A percentile compares a stretch with the other conserved stretches of the same genome.
Evolutionary conservation across 805 yeast species (phyloP).

Genomic region (Suhomyces kilbournensis): DNA sequence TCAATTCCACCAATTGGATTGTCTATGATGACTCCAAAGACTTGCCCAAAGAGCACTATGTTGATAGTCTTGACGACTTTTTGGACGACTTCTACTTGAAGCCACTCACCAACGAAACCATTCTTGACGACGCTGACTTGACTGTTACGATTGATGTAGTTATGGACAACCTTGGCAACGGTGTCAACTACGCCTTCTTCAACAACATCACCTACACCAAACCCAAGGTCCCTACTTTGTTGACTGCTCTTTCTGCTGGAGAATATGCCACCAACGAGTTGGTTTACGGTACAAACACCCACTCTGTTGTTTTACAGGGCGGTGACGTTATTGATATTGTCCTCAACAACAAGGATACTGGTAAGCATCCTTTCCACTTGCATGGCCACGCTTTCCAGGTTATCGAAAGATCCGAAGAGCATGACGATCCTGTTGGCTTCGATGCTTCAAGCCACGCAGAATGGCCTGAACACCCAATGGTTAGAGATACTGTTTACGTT

Average conservation of each 20-base stretch:
- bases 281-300: conserved; percentile 78
- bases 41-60: conserved; percentile 39
- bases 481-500: conserved; percentile 78
- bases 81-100: conserved; percentile 39
- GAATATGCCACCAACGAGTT: conserved; percentile 49
- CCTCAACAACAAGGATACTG: conserved; percentile 82
- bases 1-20: conserved; percentile 76
- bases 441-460: conserved; percentile 44
- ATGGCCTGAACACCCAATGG: conserved; percentile 74
- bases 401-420: conserved; percentile 65
- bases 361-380: conserved; percentile 95
- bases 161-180: conserved; percentile 84
- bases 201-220: conserved; percentile 74
- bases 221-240: conserved; percentile 84
- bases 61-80: conserved; percentile 45
- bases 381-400: conserved; percentile 93
- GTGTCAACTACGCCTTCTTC: conserved; percentile 95
- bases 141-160: conserved; percentile 66
- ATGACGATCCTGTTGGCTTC: conserved; percentile 53
- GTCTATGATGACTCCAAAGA: conserved; percentile 46
- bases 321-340: conserved; percentile 75
- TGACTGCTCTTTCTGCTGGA: conserved; percentile 75
- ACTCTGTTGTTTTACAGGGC: conserved; percentile 66
- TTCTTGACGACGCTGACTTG: conserved; percentile 66
- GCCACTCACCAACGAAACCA: conserved; percentile 34